Evolutionary conservation across 2,329 filamentous ascomycete species (phyloP), one percentile per base, ranked within the genome.

Genomic region (Exophiala lecanii-corni): DNA sequence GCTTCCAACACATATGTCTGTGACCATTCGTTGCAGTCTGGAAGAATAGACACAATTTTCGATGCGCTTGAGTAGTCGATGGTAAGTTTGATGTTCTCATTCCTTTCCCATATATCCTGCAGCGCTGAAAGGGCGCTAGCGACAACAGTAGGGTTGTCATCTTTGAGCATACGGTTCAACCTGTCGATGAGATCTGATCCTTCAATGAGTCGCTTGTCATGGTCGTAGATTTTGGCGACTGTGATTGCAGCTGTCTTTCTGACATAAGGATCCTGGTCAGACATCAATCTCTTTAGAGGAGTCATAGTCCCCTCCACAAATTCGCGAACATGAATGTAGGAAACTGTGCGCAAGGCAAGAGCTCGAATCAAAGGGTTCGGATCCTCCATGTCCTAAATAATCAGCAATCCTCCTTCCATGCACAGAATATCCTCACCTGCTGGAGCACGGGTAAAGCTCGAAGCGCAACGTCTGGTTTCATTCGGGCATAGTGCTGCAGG

Each of bases 1-100:
- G 92, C 89, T 68, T 98, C 92, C 6, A 98, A 76, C 43, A 98
- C 97, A 64, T 98, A 98, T 16, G 91, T 96, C 71, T 98, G 92
- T 31, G 92, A 91, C 60, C 77, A 94, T 86, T 98, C 92, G 13
- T 92, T 97, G 69, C 92, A 97, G 63, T 98, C 92, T 2, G 92
- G 84, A 17, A 98, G 68, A 49, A 98, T 97, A 32, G 92, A 89
- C 25, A 97, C 89, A 73, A 98, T 92, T 69, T 98, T 98, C 39
- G 91, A 97, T 18, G 92, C 92, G 67, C 94, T 98, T 50, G 81
- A 81, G 62, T 98, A 97, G 68, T 98, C 92, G 57, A 98, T 96
- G 3, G 92, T 97, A 51, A 98, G 80, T 63, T 95, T 96, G 66
- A 98, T 98, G 45, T 86, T 88, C 65, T 97, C 91, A 62, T 89